Conservation (phyloP, 2,329 filamentous ascomycete genomes). For the Colletotrichum sansevieriae region DNA sequence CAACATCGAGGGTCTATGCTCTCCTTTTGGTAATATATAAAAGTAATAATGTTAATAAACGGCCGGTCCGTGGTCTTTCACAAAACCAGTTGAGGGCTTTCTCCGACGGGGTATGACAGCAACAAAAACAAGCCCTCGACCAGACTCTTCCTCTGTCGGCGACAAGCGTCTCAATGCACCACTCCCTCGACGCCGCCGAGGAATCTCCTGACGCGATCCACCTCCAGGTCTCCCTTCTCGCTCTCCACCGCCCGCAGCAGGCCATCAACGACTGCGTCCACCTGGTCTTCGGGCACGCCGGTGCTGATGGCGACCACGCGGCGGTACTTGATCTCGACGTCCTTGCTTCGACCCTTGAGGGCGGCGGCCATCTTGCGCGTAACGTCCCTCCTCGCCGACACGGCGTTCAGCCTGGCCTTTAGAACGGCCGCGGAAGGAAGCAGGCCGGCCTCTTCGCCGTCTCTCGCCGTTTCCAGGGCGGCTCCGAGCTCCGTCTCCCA, state of each 20-base stretch:
- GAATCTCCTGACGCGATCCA: constrained; percentile 82
- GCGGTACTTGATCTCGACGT: constrained; percentile 88
- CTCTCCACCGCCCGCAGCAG: constrained; percentile 91
- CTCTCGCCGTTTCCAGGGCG: constrained; percentile 54
- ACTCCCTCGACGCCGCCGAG: constrained; percentile 81
- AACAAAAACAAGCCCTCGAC: not conserved
- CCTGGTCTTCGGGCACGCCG: constrained; percentile 79
- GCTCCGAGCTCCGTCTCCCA: constrained; percentile 69
- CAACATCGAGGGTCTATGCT: not conserved
- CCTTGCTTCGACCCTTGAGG: constrained; percentile 83
- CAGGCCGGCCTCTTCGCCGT: constrained; percentile 54
- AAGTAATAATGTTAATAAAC: not conserved
- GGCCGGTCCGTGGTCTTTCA: not conserved
- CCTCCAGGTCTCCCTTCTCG: constrained; percentile 81
- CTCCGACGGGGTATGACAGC: constrained; percentile 34
- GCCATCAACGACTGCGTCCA: constrained; percentile 84
- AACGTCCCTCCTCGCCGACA: constrained; percentile 75
- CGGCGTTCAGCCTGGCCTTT: constrained; percentile 76
- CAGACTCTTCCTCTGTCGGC: not conserved
- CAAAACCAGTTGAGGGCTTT: not conserved
- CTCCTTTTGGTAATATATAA: constrained; percentile 7
- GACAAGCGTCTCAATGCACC: constrained; percentile 50
- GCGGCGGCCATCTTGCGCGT: constrained; percentile 76
- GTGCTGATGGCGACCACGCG: constrained; percentile 91
- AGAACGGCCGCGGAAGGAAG: constrained; percentile 74